Base-by-base conservation (phyloP, 148 eudicot species). In the Chenopodium quinoa region DNA sequence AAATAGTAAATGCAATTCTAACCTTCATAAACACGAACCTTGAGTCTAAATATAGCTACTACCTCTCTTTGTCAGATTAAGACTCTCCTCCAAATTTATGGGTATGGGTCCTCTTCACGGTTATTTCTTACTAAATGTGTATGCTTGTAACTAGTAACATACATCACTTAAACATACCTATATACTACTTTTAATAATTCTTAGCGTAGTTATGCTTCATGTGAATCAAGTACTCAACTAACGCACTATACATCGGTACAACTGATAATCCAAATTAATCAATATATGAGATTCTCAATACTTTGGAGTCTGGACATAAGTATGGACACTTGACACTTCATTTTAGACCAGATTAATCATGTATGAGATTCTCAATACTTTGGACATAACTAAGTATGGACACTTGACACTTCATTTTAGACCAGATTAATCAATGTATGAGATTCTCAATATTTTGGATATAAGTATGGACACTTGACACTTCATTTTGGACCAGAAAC, bases 21-120 rank as follows among this genome's bases (percentile, higher is more conserved):
- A 9, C 82, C 87, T 85, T 81, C 2, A 25, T 67, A 73, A 40
- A 67, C 79, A 81, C 81, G 82, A 85, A 27, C 82, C 87, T 78
- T 85, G 75, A 82, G 40, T 54, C 66, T 75, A 67, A 85, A 81
- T 77, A 66, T 65, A 83, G 71, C 78, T 25, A 13, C 60, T 25
- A 13, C 60, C 80, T 50, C 79, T 73, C 76, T 25, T 79, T 77
- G 72, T 82, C 73, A 47, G 87, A 85, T 73, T 3, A 40, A 0
- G 84, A 85, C 84, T 12, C 58, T 74, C 12, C 79, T 81, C 87
- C 87, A 78, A 84, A 81, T 72, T 68, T n/a, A 9, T 78, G 34
- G 40, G 62, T 81, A 76, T 17, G 23, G 67, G 67, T 76, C 80
- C 12, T 80, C 77, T 20, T 80, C 80, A 65, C 66, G 34, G 71